These are phyloP conservation scores for Pythium periplocum DNA, from an alignment of 352 stramenopile genomes.

Conservation along the genomic window DNA sequence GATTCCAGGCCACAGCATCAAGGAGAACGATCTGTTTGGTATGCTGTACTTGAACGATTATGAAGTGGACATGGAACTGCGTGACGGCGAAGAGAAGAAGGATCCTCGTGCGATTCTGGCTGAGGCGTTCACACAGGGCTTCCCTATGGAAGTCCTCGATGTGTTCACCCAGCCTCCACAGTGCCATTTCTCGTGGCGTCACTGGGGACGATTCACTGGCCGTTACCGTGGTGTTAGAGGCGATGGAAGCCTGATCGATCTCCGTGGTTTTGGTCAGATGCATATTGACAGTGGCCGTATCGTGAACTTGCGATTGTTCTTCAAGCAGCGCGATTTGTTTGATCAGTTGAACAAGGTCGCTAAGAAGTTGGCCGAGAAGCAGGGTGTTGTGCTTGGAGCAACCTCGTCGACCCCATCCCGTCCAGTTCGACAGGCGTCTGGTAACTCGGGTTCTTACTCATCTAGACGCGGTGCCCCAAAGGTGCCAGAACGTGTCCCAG, in stretches of 20 bases:
- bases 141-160: constrained; percentile 74
- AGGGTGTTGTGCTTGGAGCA: background rate
- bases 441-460: too few relatives aligned
- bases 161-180: constrained; percentile 73
- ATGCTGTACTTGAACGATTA: constrained; percentile 49
- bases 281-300: constrained; percentile 46
- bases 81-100: constrained; percentile 34
- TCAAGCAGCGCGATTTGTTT: constrained; percentile 60
- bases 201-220: constrained; percentile 73
- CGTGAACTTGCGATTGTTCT: constrained; percentile 54
- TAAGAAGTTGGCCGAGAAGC: constrained; percentile 12
- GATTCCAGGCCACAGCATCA: constrained; percentile 32
- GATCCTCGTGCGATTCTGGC: constrained; percentile 45
- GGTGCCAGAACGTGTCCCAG: background rate
- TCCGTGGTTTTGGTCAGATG: constrained; percentile 73
- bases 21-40: constrained; percentile 65
- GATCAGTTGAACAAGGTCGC: constrained; percentile 31
- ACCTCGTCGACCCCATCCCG: too few relatives aligned
- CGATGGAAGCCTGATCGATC: constrained; percentile 46
- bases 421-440: too few relatives aligned
- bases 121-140: constrained; percentile 67
- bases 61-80: constrained; percentile 25
- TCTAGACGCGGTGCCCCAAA: too few relatives aligned
- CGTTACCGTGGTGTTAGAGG: constrained; percentile 58
- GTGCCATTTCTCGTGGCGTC: constrained; percentile 77